Evolutionary conservation across 352 stramenopile species (phyloP).

Genomic region (Phytophthora kernoviae): DNA sequence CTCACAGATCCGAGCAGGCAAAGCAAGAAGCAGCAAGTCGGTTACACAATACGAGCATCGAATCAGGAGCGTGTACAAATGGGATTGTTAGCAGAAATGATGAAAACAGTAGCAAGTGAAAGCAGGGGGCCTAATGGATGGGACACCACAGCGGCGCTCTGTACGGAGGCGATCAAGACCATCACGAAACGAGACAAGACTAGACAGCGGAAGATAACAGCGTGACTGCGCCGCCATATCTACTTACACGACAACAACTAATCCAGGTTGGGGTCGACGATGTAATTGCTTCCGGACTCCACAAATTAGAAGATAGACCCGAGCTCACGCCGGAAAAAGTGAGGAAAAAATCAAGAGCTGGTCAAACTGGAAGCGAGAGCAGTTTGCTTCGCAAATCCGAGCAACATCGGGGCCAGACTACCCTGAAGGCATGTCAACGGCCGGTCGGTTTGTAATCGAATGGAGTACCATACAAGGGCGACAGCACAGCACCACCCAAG

Average conservation of each 20-base stretch:
- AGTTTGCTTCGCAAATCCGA: neutral
- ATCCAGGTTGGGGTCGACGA: neutral
- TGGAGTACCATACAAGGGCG: neutral
- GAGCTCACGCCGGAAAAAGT: neutral
- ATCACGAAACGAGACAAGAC: neutral
- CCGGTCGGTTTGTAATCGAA: neutral
- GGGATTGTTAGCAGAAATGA: neutral
- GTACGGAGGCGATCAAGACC: neutral
- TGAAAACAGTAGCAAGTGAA: neutral
- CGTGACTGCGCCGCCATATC: no score
- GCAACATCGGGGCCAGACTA: neutral
- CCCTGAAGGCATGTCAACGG: neutral
- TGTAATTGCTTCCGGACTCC: neutral
- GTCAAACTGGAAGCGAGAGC: neutral
- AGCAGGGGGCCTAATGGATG: neutral
- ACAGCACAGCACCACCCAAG: neutral
- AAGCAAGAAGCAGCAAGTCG: neutral
- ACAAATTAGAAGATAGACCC: neutral
- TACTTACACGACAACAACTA: neutral
- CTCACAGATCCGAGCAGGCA: neutral
- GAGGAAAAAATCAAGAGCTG: neutral
- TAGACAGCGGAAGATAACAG: neutral
- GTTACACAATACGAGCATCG: no score
- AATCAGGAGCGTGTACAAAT: no score
- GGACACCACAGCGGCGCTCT: neutral